A percentile compares a stretch with the other conserved stretches of the same genome.
phyloP scores from a whole-genome alignment of 75 land plant species.

The Pseudotsuga menziesii region DNA sequence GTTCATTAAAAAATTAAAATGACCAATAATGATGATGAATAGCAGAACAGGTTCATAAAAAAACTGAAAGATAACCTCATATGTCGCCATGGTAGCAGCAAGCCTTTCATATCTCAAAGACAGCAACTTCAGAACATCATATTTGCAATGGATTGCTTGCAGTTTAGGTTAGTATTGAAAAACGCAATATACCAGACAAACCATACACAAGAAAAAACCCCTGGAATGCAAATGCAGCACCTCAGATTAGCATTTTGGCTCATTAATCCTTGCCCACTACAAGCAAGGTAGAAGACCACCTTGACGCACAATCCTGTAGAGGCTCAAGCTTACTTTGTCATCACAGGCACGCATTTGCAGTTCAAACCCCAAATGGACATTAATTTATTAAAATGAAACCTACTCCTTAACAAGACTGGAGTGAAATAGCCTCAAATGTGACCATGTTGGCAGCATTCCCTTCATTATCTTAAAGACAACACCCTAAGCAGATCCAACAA shows the following conservation, averaged over 20 bases:
- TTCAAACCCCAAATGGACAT: not conserved
- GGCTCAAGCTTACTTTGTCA: constrained; percentile 3
- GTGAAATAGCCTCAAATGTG: not conserved
- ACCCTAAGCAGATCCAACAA: no score
- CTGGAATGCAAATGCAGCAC: not conserved
- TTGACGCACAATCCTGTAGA: not conserved
- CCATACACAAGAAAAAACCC: not conserved
- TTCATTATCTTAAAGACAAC: no score
- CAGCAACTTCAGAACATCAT: not conserved
- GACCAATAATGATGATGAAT: no score
- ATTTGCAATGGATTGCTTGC: no score
- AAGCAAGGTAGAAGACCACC: constrained; percentile 1
- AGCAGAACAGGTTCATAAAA: no score
- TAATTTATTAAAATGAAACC: not conserved
- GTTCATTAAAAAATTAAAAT: no score
- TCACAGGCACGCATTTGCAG: not conserved
- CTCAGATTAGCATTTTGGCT: constrained; percentile 9
- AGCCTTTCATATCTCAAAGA: not conserved
- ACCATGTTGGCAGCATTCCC: not conserved
- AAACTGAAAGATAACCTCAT: not conserved
- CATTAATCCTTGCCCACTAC: constrained; percentile 6
- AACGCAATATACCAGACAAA: not conserved
- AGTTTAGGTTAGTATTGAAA: not conserved
- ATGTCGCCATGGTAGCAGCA: not conserved
- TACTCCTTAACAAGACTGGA: not conserved